Evolutionary conservation across 2,329 filamentous ascomycete species (phyloP).

Genomic region (Graphilbum sp.): DNA sequence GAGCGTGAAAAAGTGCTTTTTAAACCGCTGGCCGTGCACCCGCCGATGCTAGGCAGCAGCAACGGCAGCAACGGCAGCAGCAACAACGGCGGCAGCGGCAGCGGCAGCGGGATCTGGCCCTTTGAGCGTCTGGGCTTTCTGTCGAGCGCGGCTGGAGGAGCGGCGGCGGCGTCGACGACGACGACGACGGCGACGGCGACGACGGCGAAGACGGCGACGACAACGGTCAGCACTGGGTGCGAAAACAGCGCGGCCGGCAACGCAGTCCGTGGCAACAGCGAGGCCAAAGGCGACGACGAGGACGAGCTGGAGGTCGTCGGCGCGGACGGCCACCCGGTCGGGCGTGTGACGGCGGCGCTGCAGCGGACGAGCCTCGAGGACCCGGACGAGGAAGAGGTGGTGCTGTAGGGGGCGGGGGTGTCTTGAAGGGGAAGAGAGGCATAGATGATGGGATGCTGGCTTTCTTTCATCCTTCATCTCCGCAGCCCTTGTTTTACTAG

Average conservation of each 20-base stretch:
- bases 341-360: slow-evolving; percentile 33
- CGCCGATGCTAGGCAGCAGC: slow-evolving; percentile 13
- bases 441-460: too few relatives aligned
- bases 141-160: not conserved
- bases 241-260: not conserved
- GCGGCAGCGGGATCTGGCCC: slow-evolving; percentile 32
- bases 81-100: not conserved
- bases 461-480: too few relatives aligned
- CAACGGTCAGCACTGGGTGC: too few relatives aligned
- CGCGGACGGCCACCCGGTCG: slow-evolving; percentile 26
- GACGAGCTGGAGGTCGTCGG: slow-evolving; percentile 14
- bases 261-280: not conserved
- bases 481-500: too few relatives aligned
- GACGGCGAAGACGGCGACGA: too few relatives aligned
- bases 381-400: slow-evolving; percentile 36
- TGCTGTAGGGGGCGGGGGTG: slow-evolving; percentile 12
- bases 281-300: slow-evolving; percentile 11
- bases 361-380: slow-evolving; percentile 43
- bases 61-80: not conserved
- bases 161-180: slow-evolving; percentile 4
- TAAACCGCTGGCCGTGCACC: slow-evolving; percentile 38
- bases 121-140: slow-evolving; percentile 28
- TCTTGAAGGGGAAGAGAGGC: too few relatives aligned
- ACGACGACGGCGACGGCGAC: not conserved
- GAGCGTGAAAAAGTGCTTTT: slow-evolving; percentile 28